Conservation (phyloP, 257 asterid species). For the Parsonsia alboflavescens region DNA sequence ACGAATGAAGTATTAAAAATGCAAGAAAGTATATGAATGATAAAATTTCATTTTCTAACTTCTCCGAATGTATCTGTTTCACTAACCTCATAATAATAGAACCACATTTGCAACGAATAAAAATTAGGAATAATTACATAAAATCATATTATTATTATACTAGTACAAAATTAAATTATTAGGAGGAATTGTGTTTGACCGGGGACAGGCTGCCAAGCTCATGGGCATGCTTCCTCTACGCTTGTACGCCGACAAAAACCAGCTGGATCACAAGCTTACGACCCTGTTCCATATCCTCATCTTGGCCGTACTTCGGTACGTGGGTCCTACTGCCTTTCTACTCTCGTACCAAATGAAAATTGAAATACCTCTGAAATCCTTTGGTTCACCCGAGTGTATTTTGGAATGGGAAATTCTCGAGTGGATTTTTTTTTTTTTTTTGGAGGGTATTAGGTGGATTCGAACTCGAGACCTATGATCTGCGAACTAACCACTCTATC, state of each 20-base stretch:
- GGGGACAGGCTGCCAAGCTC: not conserved
- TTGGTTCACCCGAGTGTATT: no score
- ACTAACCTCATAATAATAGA: not conserved
- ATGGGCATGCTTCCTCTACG: not conserved
- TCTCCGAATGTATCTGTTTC: not conserved
- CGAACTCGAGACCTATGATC: no score
- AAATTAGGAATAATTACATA: not conserved
- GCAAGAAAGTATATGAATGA: no score
- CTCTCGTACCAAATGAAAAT: no score
- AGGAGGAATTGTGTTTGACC: not conserved
- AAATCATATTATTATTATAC: no score
- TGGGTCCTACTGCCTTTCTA: not conserved
- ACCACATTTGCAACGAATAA: not conserved
- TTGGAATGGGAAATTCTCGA: no score
- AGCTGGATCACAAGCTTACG: not conserved
- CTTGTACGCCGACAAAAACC: constrained; percentile 20
- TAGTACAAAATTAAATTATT: not conserved
- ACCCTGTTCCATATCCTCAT: not conserved
- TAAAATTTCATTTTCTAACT: not conserved
- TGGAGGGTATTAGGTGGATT: no score
- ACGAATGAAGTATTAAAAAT: no score
- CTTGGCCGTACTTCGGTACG: not conserved
- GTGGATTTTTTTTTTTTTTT: no score
- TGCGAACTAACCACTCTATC: no score
- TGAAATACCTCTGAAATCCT: no score